phyloP scores from a whole-genome alignment of 495 filamentous ascomycete species.

The Baudoinia panamericana region DNA sequence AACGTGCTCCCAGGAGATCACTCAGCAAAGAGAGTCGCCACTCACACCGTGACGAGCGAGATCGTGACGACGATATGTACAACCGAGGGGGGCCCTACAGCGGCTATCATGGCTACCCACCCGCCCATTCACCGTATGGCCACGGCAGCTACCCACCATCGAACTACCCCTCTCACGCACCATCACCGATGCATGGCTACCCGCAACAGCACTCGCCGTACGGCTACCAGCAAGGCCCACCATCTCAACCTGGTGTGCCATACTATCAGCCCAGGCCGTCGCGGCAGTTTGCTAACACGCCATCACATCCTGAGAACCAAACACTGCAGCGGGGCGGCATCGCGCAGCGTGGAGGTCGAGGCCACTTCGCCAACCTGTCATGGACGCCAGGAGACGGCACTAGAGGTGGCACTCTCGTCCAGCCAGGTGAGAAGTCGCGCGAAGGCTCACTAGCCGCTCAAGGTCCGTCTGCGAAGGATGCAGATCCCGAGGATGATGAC shows the following conservation, averaged over 20 bases:
- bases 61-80: conserved; percentile 16
- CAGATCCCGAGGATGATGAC: conserved; percentile 37
- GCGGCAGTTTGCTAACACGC: conserved; percentile 31
- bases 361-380: conserved; percentile 47
- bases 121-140: conserved; percentile 40
- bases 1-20: conserved; percentile 1
- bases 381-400: conserved; percentile 39
- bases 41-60: conserved; percentile 4
- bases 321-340: conserved; percentile 26
- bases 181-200: conserved; percentile 24
- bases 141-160: conserved; percentile 35
- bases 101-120: conserved; percentile 29
- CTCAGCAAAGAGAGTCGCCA: conserved; percentile 8
- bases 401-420: conserved; percentile 32
- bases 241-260: conserved; percentile 26
- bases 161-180: conserved; percentile 25
- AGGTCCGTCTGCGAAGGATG: not conserved
- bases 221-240: conserved; percentile 5
- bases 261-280: conserved; percentile 40
- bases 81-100: conserved; percentile 12
- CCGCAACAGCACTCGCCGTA: conserved; percentile 9
- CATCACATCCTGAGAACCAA: conserved; percentile 4
- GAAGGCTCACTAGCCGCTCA: conserved; percentile 5
- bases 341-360: conserved; percentile 24
- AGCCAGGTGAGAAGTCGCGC: conserved; percentile 17